Evolutionary conservation across 495 filamentous ascomycete genomes (phyloP).

Genomic region (Xylaria curta): DNA sequence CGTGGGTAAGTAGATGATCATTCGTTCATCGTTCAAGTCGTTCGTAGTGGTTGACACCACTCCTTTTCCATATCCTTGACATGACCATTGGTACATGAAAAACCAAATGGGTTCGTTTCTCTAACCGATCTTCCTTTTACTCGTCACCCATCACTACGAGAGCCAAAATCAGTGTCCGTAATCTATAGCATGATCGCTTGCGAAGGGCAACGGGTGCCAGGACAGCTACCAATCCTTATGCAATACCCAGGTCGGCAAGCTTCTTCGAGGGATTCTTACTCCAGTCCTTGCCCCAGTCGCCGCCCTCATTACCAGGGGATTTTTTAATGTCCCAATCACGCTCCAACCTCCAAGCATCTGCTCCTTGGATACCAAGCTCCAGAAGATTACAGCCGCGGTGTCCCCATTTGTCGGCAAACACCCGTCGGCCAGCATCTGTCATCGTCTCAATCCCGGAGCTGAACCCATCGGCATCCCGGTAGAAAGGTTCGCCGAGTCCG

Average conservation of each 20-base stretch:
- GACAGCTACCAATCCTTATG: constrained; percentile 19
- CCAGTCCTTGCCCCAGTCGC: constrained; percentile 40
- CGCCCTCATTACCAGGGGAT: constrained; percentile 30
- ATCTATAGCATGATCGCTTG: constrained; percentile 3
- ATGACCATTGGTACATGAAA: constrained; percentile 7
- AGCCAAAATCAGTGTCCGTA: constrained; percentile 20
- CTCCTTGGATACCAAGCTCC: constrained; percentile 36
- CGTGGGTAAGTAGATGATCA: constrained; percentile 7
- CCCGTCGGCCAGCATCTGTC: constrained; percentile 55
- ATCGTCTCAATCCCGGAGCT: constrained; percentile 53
- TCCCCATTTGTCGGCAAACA: constrained; percentile 65
- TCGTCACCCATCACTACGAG: constrained; percentile 17
- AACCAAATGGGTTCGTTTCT: constrained; percentile 16
- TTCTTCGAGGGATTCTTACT: constrained; percentile 25
- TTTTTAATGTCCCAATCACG: constrained; percentile 44
- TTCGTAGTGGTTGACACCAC: background rate
- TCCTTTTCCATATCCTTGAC: constrained; percentile 1
- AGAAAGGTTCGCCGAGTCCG: constrained; percentile 64
- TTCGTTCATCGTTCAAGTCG: constrained; percentile 24
- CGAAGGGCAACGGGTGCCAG: constrained; percentile 4
- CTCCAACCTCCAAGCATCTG: constrained; percentile 47
- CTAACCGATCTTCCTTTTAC: constrained; percentile 9
- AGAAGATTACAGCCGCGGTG: constrained; percentile 42
- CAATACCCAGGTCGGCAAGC: constrained; percentile 19
- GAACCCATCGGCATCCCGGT: constrained; percentile 60